Conservation (phyloP, 345 rosid species). For the Salix purpurea region DNA sequence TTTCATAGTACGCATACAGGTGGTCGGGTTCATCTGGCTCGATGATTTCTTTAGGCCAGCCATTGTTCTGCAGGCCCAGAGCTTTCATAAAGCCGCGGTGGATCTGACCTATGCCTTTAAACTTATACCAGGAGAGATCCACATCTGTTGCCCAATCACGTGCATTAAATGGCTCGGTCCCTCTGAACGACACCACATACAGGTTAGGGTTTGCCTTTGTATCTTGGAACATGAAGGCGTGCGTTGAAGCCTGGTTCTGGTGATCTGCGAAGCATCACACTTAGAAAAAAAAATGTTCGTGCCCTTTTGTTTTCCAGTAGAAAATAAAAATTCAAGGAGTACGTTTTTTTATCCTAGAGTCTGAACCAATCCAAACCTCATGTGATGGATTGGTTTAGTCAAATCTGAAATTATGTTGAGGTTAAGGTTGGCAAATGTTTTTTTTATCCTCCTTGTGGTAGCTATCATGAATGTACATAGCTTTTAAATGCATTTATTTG, state of each 20-base stretch:
- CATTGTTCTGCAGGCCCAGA: slow-evolving; percentile 4
- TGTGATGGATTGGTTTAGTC: too few species aligned
- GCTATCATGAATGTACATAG: too few species aligned
- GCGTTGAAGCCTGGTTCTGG: background rate
- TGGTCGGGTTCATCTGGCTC: slow-evolving; percentile 4
- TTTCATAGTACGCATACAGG: slow-evolving; percentile 38
- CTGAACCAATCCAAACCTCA: too few species aligned
- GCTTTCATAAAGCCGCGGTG: background rate
- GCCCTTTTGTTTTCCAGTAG: background rate
- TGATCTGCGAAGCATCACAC: background rate
- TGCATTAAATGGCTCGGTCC: background rate
- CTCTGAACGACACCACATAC: background rate
- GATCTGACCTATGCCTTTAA: background rate
- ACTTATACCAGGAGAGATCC: background rate
- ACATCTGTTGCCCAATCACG: background rate
- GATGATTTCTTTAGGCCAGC: slow-evolving; percentile 35
- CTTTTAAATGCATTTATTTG: too few species aligned
- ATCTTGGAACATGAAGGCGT: background rate
- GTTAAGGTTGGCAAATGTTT: too few species aligned
- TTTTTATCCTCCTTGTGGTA: too few species aligned
- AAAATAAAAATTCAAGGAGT: too few species aligned
- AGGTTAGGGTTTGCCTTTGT: background rate
- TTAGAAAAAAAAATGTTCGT: background rate
- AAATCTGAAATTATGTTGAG: too few species aligned
- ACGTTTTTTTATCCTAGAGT: background rate